A percentile compares a stretch with the other conserved stretches of the same genome.
phyloP scores from a whole-genome alignment of 495 filamentous ascomycete species.

The Xylaria palmicola region DNA sequence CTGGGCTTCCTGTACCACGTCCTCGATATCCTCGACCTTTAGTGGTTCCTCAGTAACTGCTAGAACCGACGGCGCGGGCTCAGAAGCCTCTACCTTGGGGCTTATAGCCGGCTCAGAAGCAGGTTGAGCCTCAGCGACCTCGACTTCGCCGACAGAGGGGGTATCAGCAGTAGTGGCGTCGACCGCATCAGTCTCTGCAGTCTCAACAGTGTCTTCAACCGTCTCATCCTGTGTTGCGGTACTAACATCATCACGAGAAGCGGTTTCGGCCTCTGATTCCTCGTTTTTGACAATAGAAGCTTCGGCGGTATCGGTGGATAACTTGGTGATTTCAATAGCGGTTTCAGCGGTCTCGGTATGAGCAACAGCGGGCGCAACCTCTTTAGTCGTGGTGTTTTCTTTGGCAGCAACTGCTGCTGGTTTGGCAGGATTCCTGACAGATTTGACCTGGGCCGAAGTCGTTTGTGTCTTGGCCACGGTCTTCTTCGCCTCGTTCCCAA shows the following conservation, averaged over 20 bases:
- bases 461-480: constrained; percentile 23
- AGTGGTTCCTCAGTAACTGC: constrained; percentile 18
- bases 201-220: neutral
- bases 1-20: constrained; percentile 20
- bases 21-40: constrained; percentile 25
- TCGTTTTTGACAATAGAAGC: constrained; percentile 14
- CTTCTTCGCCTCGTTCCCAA: constrained; percentile 30
- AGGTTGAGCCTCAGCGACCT: neutral
- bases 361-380: constrained; percentile 30
- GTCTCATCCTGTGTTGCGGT: neutral
- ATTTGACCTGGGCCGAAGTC: constrained; percentile 21
- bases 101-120: neutral
- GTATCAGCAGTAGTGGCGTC: neutral
- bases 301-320: constrained; percentile 18
- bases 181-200: neutral
- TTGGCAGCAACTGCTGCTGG: constrained; percentile 28
- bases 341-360: constrained; percentile 33
- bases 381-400: constrained; percentile 26
- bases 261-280: constrained; percentile 11
- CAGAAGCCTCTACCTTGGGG: constrained; percentile 3
- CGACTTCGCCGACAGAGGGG: neutral
- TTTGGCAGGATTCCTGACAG: constrained; percentile 19
- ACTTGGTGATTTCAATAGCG: constrained; percentile 25
- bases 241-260: constrained; percentile 1
- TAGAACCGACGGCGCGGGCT: constrained; percentile 8